Conservation (phyloP, 2,329 filamentous ascomycete species). For the Scedosporium apiospermum region DNA sequence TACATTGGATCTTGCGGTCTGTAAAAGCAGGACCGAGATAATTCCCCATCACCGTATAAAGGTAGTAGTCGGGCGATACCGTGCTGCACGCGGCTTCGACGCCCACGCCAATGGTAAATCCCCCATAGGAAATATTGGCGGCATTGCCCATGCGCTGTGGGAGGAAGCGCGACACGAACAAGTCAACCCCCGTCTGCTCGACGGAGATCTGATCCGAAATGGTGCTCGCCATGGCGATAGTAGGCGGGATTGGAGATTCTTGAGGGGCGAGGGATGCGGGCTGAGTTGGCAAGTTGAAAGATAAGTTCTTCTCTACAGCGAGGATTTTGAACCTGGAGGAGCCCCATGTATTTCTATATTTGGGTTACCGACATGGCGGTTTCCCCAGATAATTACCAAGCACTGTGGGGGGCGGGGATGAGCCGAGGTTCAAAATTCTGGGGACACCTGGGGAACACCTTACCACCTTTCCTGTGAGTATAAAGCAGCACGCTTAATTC, state of each 20-base stretch:
- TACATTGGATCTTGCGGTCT: conserved; percentile 22
- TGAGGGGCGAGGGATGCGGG: conserved; percentile 9
- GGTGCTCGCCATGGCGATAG: conserved; percentile 9
- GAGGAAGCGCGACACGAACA: conserved; percentile 17
- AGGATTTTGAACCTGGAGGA: neutral
- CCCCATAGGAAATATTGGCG: conserved; percentile 26
- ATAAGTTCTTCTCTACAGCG: no score
- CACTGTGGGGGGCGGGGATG: neutral
- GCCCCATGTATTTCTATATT: neutral
- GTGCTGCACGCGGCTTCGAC: conserved; percentile 25
- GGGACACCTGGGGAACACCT: neutral
- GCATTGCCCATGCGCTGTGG: conserved; percentile 22
- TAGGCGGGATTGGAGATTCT: no score
- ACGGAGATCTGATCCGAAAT: conserved; percentile 5
- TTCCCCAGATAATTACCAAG: no score
- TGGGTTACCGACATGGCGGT: neutral
- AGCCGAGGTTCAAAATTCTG: neutral
- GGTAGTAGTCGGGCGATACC: conserved; percentile 22
- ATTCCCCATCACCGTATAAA: conserved; percentile 31
- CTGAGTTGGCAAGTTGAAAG: no score
- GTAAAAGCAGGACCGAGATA: conserved; percentile 30
- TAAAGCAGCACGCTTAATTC: no score
- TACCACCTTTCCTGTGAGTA: no score
- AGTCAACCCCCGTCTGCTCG: neutral
- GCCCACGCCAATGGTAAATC: conserved; percentile 26